Conservation (phyloP, 306 rosid species). For the Begonia fuchsioides region DNA sequence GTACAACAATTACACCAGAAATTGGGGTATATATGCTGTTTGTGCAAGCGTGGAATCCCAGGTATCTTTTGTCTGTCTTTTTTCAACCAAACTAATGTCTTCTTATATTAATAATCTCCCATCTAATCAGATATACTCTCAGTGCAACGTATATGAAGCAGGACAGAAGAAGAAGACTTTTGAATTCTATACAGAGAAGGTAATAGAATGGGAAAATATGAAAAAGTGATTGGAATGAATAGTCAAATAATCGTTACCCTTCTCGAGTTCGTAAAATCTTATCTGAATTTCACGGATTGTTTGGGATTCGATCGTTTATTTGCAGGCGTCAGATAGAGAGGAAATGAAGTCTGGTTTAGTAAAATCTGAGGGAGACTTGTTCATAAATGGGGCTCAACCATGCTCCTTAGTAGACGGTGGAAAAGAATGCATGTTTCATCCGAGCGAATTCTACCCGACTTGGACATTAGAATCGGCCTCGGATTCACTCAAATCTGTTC, state of each 20-base stretch:
- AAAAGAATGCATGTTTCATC: conserved; percentile 38
- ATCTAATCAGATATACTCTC: conserved; percentile 49
- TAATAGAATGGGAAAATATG: conserved; percentile 12
- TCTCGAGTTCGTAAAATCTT: no score
- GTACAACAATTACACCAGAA: conserved; percentile 22
- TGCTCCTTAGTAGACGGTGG: conserved; percentile 9
- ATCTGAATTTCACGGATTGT: not conserved
- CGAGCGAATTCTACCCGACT: conserved; percentile 40
- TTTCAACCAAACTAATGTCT: not conserved
- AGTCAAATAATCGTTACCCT: not conserved
- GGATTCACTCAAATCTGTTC: conserved; percentile 34
- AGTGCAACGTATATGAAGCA: conserved; percentile 67
- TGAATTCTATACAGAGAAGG: conserved; percentile 66
- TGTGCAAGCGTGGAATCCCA: conserved; percentile 28
- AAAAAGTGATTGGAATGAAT: not conserved
- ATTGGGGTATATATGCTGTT: conserved; percentile 24
- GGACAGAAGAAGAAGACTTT: conserved; percentile 58
- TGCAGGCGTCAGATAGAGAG: conserved; percentile 37
- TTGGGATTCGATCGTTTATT: not conserved
- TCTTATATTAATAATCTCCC: not conserved
- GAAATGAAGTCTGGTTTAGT: conserved; percentile 27
- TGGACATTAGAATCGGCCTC: conserved; percentile 53
- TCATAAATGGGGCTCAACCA: conserved; percentile 52
- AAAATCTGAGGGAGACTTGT: conserved; percentile 43
- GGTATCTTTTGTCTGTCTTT: conserved; percentile 8